These are phyloP conservation scores for Thielaviopsis euricoi DNA, from an alignment of 2,329 filamentous ascomycete genomes.

Conservation along the genomic window DNA sequence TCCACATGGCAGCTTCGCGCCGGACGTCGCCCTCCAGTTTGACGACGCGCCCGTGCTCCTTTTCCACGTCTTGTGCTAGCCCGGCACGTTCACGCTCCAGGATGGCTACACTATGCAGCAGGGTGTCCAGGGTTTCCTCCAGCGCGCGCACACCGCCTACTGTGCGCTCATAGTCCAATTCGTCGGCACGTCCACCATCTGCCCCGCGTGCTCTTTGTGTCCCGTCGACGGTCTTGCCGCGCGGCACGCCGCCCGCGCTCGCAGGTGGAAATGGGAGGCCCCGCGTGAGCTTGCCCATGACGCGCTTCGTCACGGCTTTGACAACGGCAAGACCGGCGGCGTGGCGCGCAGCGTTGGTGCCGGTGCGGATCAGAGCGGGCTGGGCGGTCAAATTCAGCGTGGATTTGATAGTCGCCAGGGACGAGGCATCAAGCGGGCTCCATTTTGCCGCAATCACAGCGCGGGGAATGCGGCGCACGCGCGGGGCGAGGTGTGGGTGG, in stretches of 20 bases:
- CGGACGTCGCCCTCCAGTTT: slow-evolving; percentile 39
- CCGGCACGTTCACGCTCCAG: slow-evolving; percentile 39
- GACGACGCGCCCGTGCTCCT: slow-evolving; percentile 34
- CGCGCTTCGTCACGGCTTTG: slow-evolving; percentile 33
- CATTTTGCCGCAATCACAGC: slow-evolving; percentile 50
- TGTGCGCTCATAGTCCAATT: slow-evolving; percentile 50
- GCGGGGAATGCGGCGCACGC: slow-evolving; percentile 38
- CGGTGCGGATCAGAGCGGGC: slow-evolving; percentile 42
- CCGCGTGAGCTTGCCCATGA: slow-evolving; percentile 40
- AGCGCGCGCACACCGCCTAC: slow-evolving; percentile 40
- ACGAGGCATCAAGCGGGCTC: slow-evolving; percentile 37
- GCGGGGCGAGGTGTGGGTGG: slow-evolving; percentile 31
- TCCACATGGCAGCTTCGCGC: slow-evolving; percentile 34
- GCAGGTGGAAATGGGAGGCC: slow-evolving; percentile 52
- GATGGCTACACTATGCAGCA: slow-evolving; percentile 45
- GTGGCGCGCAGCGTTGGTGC: slow-evolving; percentile 29
- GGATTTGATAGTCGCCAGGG: slow-evolving; percentile 36
- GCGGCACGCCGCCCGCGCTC: slow-evolving; percentile 14
- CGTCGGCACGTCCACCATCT: slow-evolving; percentile 32
- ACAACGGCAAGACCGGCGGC: slow-evolving; percentile 40
- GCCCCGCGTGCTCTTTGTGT: slow-evolving; percentile 13
- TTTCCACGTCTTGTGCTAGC: slow-evolving; percentile 37
- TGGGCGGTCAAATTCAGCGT: slow-evolving; percentile 43
- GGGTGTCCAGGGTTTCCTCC: slow-evolving; percentile 43
- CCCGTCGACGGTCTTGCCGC: slow-evolving; percentile 13